These are phyloP conservation scores for Cystobasidium pallidum DNA, from an alignment of 1,284 basidiomycete species.

Conservation along the genomic window DNA sequence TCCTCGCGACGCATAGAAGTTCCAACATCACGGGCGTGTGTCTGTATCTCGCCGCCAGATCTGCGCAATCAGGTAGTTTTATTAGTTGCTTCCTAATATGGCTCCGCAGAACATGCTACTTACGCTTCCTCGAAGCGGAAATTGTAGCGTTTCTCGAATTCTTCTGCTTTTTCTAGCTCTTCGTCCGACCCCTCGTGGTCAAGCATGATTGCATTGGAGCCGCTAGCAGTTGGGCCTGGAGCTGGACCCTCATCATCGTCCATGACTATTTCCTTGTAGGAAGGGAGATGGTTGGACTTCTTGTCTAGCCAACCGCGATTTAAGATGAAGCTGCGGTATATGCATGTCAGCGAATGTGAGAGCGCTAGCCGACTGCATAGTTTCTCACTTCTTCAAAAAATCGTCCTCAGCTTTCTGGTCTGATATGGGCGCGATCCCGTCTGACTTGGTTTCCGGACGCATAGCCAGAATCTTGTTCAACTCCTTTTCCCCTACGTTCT, in stretches of 20 bases:
- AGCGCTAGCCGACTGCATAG: background rate
- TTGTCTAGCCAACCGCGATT: conserved; percentile 94
- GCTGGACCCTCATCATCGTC: conserved; percentile 45
- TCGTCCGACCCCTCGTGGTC: conserved; percentile 60
- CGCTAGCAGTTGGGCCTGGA: conserved; percentile 50
- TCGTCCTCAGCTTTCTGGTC: conserved; percentile 24
- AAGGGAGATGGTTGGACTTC: conserved; percentile 68
- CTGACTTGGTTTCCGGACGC: conserved; percentile 11
- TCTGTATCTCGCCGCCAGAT: conserved; percentile 70
- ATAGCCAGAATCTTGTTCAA: conserved; percentile 56
- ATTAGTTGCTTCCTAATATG: too few relatives aligned
- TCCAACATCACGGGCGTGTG: conserved; percentile 74
- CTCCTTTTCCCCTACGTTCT: conserved; percentile 75
- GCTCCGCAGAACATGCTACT: conserved; percentile 55
- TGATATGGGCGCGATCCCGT: background rate
- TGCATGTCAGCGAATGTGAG: background rate
- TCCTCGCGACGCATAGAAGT: conserved; percentile 71
- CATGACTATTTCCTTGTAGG: conserved; percentile 74
- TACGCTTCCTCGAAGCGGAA: conserved; percentile 92
- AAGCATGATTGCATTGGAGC: conserved; percentile 51
- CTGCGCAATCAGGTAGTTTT: conserved; percentile 57
- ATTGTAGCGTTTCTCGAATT: conserved; percentile 83
- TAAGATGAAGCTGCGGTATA: conserved; percentile 74
- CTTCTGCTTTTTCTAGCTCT: conserved; percentile 71
- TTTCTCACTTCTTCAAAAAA: conserved; percentile 48